phyloP scores from a whole-genome alignment of 495 filamentous ascomycete species.

The Cercophora samala region DNA sequence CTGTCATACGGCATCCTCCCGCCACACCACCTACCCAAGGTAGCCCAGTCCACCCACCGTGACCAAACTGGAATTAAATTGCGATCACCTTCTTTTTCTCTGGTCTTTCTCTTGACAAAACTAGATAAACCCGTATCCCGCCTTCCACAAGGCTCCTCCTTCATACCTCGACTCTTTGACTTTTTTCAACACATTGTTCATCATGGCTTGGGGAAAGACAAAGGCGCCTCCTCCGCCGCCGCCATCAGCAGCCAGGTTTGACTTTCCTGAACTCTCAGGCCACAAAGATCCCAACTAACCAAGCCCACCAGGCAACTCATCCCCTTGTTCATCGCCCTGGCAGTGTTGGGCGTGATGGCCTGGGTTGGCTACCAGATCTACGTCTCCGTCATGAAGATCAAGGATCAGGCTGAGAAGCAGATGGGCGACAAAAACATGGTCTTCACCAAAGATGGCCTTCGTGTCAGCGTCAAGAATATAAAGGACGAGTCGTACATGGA shows the following conservation, averaged over 20 bases:
- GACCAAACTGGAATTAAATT: neutral
- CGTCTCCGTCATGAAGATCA: slow-evolving; percentile 64
- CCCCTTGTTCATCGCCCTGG: slow-evolving; percentile 70
- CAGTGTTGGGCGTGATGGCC: slow-evolving; percentile 57
- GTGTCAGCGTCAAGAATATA: slow-evolving; percentile 73
- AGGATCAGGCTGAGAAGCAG: slow-evolving; percentile 62
- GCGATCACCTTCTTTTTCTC: neutral
- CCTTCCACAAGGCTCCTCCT: neutral
- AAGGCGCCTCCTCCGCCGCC: slow-evolving; percentile 7
- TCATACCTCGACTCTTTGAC: neutral
- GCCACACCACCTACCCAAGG: too few relatives aligned
- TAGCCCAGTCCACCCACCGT: neutral
- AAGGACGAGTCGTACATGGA: slow-evolving; percentile 77
- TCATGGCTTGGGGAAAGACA: slow-evolving; percentile 22
- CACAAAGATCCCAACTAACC: neutral
- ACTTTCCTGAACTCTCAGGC: neutral
- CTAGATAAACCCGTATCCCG: neutral
- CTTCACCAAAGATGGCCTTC: slow-evolving; percentile 80
- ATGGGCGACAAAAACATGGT: slow-evolving; percentile 80
- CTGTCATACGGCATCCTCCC: neutral
- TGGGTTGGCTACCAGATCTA: slow-evolving; percentile 74
- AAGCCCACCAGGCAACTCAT: slow-evolving; percentile 53
- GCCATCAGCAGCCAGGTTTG: slow-evolving; percentile 13
- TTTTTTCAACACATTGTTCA: neutral
- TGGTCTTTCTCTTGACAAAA: neutral